Percentiles rank a stretch among this genome's conserved stretches.
phyloP scores from a whole-genome alignment of 1,284 basidiomycete species.

The Sparassis latifolia region DNA sequence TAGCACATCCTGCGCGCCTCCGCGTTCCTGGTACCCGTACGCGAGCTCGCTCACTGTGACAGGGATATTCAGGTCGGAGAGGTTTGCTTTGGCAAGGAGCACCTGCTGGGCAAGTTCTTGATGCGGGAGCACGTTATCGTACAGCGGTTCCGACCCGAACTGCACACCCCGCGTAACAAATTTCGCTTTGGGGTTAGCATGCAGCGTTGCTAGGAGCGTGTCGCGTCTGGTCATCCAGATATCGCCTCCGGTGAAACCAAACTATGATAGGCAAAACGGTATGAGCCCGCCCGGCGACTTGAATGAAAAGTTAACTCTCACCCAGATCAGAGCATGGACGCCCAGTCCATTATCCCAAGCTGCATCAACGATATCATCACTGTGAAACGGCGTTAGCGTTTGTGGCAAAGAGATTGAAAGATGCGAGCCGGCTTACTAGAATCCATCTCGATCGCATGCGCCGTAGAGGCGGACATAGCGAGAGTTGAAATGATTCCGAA shows the following conservation, averaged over 20 bases:
- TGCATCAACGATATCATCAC: slow-evolving; percentile 64
- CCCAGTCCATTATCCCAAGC: slow-evolving; percentile 67
- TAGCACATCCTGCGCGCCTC: slow-evolving; percentile 52
- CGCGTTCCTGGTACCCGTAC: slow-evolving; percentile 44
- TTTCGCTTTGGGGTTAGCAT: slow-evolving; percentile 57
- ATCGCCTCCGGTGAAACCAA: slow-evolving; percentile 53
- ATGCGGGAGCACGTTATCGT: slow-evolving; percentile 50
- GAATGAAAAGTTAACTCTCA: slow-evolving; percentile 25
- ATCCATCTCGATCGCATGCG: slow-evolving; percentile 54
- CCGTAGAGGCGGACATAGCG: slow-evolving; percentile 73
- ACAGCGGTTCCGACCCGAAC: slow-evolving; percentile 74
- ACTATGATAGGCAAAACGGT: slow-evolving; percentile 29
- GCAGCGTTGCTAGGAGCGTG: slow-evolving; percentile 47
- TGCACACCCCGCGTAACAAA: slow-evolving; percentile 64
- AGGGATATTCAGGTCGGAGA: slow-evolving; percentile 51
- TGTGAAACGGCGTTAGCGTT: slow-evolving; percentile 18
- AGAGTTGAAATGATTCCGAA: slow-evolving; percentile 51
- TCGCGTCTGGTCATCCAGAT: slow-evolving; percentile 52
- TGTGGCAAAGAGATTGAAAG: no score
- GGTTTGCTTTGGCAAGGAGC: slow-evolving; percentile 37
- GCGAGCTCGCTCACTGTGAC: slow-evolving; percentile 56
- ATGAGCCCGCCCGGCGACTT: background rate
- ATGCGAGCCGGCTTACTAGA: slow-evolving; percentile 46
- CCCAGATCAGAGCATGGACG: slow-evolving; percentile 72
- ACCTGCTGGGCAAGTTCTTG: slow-evolving; percentile 53